Percentiles rank a stretch among this genome's conserved stretches.
Conservation (phyloP, 805 yeast genomes). For the Candida arabinofermentans region DNA sequence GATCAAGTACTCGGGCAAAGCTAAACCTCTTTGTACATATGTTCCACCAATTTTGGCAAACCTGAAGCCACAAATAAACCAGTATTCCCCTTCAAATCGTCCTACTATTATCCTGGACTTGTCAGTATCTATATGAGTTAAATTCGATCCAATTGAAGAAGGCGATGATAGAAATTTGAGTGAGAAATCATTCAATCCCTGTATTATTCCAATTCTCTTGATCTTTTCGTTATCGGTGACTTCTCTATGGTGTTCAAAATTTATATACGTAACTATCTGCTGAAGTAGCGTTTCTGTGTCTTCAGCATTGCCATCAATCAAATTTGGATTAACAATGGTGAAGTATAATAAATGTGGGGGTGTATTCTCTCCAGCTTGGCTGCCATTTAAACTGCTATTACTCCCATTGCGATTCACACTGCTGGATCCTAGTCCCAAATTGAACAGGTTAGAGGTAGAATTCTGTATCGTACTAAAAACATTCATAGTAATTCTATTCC, state of each 20-base stretch:
- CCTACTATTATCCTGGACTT: slow-evolving; percentile 30
- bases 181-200: slow-evolving; percentile 27
- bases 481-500: slow-evolving; percentile 14
- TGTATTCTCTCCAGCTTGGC: neutral
- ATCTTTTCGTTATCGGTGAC: slow-evolving; percentile 19
- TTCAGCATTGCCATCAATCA: slow-evolving; percentile 14
- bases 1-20: slow-evolving; percentile 31
- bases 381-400: neutral
- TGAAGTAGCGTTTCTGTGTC: slow-evolving; percentile 17
- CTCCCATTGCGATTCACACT: neutral
- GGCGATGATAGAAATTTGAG: slow-evolving; percentile 15
- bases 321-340: slow-evolving; percentile 18
- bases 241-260: slow-evolving; percentile 15
- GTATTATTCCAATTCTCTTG: slow-evolving; percentile 24
- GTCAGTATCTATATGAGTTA: slow-evolving; percentile 30
- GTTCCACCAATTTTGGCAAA: slow-evolving; percentile 11
- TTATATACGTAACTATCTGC: slow-evolving; percentile 24
- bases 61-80: slow-evolving; percentile 30
- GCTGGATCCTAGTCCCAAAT: neutral
- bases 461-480: slow-evolving; percentile 18
- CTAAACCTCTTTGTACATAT: slow-evolving; percentile 25
- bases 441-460: slow-evolving; percentile 16
- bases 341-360: slow-evolving; percentile 21
- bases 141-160: neutral
- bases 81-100: slow-evolving; percentile 28